Percentiles rank a stretch among this genome's conserved stretches.
Conservation (phyloP, 148 eudicot species). For the Polygonum aviculare region DNA sequence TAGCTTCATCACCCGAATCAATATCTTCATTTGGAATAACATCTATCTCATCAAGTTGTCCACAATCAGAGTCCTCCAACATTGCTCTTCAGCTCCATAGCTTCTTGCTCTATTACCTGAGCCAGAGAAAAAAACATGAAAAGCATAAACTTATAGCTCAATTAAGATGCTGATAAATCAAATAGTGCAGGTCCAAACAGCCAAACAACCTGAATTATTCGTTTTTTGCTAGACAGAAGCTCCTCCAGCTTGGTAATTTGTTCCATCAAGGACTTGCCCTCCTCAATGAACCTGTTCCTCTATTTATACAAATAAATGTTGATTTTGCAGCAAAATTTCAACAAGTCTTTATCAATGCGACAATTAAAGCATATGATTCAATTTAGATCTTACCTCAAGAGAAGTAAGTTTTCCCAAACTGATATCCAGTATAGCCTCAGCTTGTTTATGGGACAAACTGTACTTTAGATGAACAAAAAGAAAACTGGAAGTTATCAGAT, state of each 20-base stretch:
- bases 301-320: conserved; percentile 17
- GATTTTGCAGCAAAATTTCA: background rate
- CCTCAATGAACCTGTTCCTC: conserved; percentile 80
- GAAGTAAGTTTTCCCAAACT: conserved; percentile 73
- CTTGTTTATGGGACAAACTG: conserved; percentile 85
- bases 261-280: conserved; percentile 54
- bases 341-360: background rate
- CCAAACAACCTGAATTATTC: conserved; percentile 64
- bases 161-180: background rate
- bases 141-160: background rate
- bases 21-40: conserved; percentile 95
- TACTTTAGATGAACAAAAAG: conserved; percentile 44
- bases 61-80: conserved; percentile 75
- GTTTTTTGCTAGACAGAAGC: conserved; percentile 71
- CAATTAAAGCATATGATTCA: background rate
- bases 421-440: conserved; percentile 90
- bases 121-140: conserved; percentile 9
- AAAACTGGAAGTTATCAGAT: background rate
- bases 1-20: conserved; percentile 55
- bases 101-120: conserved; percentile 91
- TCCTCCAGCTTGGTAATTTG: conserved; percentile 73
- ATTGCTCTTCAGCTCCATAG: conserved; percentile 69
- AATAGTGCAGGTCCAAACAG: background rate
- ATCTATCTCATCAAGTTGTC: conserved; percentile 84
- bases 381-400: conserved; percentile 55